Conservation (phyloP, 2,329 filamentous ascomycete species). For the Monilinia aucupariae region DNA sequence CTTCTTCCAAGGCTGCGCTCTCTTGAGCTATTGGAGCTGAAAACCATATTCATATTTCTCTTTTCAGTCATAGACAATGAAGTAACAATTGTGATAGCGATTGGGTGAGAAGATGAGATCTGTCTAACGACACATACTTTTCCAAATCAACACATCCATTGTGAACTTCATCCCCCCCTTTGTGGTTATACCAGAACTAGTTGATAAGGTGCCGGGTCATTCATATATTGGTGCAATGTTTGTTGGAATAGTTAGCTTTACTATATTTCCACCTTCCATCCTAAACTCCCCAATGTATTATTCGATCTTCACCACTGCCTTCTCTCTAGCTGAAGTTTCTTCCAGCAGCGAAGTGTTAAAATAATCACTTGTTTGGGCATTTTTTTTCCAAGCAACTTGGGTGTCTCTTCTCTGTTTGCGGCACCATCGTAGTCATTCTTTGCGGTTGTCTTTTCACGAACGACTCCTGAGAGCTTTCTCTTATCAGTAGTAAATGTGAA, state of each 20-base stretch:
- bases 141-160: slow-evolving; percentile 55
- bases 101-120: slow-evolving; percentile 62
- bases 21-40: slow-evolving; percentile 53
- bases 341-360: slow-evolving; percentile 65
- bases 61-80: slow-evolving; percentile 43
- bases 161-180: slow-evolving; percentile 40
- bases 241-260: slow-evolving; percentile 62
- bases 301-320: slow-evolving; percentile 54
- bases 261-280: slow-evolving; percentile 61
- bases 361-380: slow-evolving; percentile 54
- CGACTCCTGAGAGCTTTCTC: slow-evolving; percentile 56
- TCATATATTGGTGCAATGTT: slow-evolving; percentile 64
- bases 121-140: slow-evolving; percentile 53
- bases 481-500: slow-evolving; percentile 61
- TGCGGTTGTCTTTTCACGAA: slow-evolving; percentile 61
- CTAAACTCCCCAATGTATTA: slow-evolving; percentile 69
- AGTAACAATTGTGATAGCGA: slow-evolving; percentile 59
- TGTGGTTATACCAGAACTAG: background rate
- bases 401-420: slow-evolving; percentile 51
- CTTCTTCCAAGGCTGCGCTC: slow-evolving; percentile 50
- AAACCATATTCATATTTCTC: slow-evolving; percentile 54
- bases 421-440: slow-evolving; percentile 55
- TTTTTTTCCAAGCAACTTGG: slow-evolving; percentile 61
- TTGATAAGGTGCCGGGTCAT: slow-evolving; percentile 37
- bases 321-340: slow-evolving; percentile 56